Evolutionary conservation across 192 early-diverging fungal genomes (phyloP).

Genomic region (Borealophlyctis nickersoniae): DNA sequence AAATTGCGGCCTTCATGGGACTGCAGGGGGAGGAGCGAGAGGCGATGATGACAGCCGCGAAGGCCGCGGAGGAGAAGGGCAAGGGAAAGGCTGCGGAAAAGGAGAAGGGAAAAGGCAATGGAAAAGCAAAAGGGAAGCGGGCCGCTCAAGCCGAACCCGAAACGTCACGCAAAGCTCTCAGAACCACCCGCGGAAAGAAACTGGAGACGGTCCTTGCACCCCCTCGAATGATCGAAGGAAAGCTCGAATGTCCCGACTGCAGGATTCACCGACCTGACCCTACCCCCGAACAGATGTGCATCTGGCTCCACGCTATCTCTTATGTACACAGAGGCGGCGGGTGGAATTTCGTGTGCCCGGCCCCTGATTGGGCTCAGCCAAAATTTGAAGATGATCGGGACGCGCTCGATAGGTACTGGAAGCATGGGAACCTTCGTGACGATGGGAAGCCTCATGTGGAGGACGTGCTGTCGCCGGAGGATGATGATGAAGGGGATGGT

Average conservation of each 20-base stretch:
- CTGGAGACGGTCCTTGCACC: not conserved
- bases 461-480: conserved; percentile 17
- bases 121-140: too few species aligned
- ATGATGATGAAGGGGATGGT: conserved; percentile 44
- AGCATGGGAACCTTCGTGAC: too few species aligned
- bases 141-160: conserved; percentile 1
- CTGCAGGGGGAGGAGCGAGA: not conserved
- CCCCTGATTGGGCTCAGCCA: conserved; percentile 79
- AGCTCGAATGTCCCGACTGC: conserved; percentile 60
- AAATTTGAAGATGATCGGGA: conserved; percentile 37
- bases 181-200: not conserved
- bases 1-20: not conserved
- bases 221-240: not conserved
- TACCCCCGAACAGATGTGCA: conserved; percentile 68
- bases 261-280: conserved; percentile 61
- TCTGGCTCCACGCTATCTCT: conserved; percentile 88
- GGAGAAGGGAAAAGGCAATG: not conserved
- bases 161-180: not conserved
- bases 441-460: not conserved
- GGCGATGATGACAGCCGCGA: not conserved
- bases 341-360: conserved; percentile 63
- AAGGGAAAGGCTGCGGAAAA: not conserved
- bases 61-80: too few species aligned
- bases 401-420: conserved; percentile 41
- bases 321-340: conserved; percentile 61